Evolutionary conservation across 2,329 filamentous ascomycete genomes (phyloP).

Genomic region (Leptodontidium sp.): DNA sequence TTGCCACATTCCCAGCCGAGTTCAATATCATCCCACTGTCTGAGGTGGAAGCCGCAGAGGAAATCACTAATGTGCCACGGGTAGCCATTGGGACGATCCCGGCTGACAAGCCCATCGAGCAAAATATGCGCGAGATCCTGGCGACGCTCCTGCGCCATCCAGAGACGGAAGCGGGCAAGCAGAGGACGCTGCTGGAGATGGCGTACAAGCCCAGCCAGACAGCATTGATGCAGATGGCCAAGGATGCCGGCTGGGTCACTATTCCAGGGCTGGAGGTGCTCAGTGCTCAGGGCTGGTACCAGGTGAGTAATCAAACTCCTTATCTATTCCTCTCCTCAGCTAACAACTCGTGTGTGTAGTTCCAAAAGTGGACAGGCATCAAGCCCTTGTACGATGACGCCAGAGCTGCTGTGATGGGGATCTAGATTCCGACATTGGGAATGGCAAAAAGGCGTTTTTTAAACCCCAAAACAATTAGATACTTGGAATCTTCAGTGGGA

Average conservation of each 20-base stretch:
- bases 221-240: conserved; percentile 83
- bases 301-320: conserved; percentile 61
- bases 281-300: conserved; percentile 87
- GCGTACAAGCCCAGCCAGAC: conserved; percentile 92
- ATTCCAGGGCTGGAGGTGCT: conserved; percentile 90
- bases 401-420: conserved; percentile 62
- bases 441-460: not conserved
- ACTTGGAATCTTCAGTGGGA: not conserved
- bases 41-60: conserved; percentile 57
- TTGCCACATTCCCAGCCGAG: conserved; percentile 73
- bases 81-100: conserved; percentile 93
- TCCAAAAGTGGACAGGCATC: conserved; percentile 86
- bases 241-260: conserved; percentile 79
- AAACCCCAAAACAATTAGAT: not conserved
- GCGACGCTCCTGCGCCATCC: conserved; percentile 57
- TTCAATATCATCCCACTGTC: conserved; percentile 76
- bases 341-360: conserved; percentile 55
- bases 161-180: conserved; percentile 44
- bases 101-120: conserved; percentile 83
- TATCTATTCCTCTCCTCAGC: not conserved
- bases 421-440: not conserved
- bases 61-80: conserved; percentile 62
- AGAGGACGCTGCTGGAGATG: conserved; percentile 85
- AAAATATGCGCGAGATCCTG: conserved; percentile 71
- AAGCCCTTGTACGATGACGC: conserved; percentile 75